Conservation (phyloP, 164 flowering plant species). For the Umbellularia californica region DNA sequence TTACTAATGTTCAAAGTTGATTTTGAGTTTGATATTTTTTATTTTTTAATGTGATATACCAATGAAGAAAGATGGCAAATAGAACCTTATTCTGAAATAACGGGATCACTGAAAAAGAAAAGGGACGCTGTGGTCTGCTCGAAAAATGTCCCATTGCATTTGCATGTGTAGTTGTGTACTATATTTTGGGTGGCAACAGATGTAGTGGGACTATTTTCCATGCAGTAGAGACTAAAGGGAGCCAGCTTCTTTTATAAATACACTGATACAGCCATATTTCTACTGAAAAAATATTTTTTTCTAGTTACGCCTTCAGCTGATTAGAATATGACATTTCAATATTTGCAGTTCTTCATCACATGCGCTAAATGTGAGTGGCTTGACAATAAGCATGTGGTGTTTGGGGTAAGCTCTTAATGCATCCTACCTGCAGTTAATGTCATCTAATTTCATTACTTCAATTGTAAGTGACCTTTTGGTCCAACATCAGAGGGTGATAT, state of each 20-base stretch:
- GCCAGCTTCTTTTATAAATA: neutral
- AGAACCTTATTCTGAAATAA: too few species aligned
- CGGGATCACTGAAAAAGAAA: too few species aligned
- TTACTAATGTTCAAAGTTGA: neutral
- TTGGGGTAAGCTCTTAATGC: slow-evolving; percentile 65
- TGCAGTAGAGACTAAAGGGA: too few species aligned
- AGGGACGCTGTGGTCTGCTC: too few species aligned
- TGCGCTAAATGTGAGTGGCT: slow-evolving; percentile 92
- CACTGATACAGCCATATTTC: neutral
- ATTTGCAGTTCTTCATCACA: slow-evolving; percentile 37
- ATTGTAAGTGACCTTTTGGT: neutral
- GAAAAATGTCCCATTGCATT: too few species aligned
- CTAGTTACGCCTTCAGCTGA: neutral
- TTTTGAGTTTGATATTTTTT: neutral
- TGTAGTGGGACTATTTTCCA: too few species aligned
- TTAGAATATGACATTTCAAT: neutral
- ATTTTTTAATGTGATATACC: too few species aligned
- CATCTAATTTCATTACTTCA: neutral
- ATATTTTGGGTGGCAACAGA: too few species aligned
- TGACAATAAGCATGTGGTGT: slow-evolving; percentile 97
- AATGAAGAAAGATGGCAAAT: too few species aligned
- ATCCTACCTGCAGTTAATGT: neutral
- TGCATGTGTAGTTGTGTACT: too few species aligned
- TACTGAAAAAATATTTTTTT: neutral
- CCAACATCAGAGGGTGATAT: neutral